phyloP scores from a whole-genome alignment of 495 filamentous ascomycete species.

The Aspergillus sclerotioniger region DNA sequence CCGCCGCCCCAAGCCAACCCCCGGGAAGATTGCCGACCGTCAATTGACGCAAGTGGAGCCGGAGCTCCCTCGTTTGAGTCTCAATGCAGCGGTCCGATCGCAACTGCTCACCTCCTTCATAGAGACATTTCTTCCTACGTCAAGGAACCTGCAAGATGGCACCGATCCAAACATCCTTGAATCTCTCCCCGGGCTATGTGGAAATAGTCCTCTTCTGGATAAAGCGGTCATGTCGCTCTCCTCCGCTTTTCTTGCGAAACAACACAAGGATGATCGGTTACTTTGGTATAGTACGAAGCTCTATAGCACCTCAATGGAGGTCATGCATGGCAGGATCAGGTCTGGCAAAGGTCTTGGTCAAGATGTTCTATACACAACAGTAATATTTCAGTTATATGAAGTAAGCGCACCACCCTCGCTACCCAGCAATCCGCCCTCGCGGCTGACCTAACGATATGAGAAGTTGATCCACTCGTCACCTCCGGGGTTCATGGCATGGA shows the following conservation, averaged over 20 bases:
- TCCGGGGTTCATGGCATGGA: slow-evolving; percentile 25
- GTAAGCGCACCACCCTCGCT: slow-evolving; percentile 6
- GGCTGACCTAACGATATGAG: slow-evolving; percentile 1
- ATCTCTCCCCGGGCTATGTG: slow-evolving; percentile 15
- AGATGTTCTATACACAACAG: slow-evolving; percentile 26
- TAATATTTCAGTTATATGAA: slow-evolving; percentile 29
- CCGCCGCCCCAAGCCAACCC: slow-evolving; percentile 4
- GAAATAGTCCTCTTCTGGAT: slow-evolving; percentile 17
- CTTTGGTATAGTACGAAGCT: slow-evolving; percentile 23
- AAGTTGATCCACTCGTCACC: slow-evolving; percentile 28
- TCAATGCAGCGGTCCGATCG: slow-evolving; percentile 15
- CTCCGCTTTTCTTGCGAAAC: slow-evolving; percentile 23
- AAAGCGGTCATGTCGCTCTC: slow-evolving; percentile 22
- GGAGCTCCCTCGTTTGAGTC: slow-evolving; percentile 18
- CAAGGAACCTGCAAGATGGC: slow-evolving; percentile 5
- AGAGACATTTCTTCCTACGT: slow-evolving; percentile 10
- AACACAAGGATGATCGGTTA: slow-evolving; percentile 17
- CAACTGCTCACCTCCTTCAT: slow-evolving; percentile 22
- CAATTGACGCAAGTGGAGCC: slow-evolving; percentile 4
- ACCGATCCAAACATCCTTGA: slow-evolving; percentile 17
- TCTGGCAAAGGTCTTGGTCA: slow-evolving; percentile 17
- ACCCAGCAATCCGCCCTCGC: neutral
- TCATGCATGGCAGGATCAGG: slow-evolving; percentile 19
- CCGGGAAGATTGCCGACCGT: neutral
- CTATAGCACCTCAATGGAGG: slow-evolving; percentile 22